Evolutionary conservation across 148 eudicot genomes (phyloP).

Genomic region (Spergularia marina): DNA sequence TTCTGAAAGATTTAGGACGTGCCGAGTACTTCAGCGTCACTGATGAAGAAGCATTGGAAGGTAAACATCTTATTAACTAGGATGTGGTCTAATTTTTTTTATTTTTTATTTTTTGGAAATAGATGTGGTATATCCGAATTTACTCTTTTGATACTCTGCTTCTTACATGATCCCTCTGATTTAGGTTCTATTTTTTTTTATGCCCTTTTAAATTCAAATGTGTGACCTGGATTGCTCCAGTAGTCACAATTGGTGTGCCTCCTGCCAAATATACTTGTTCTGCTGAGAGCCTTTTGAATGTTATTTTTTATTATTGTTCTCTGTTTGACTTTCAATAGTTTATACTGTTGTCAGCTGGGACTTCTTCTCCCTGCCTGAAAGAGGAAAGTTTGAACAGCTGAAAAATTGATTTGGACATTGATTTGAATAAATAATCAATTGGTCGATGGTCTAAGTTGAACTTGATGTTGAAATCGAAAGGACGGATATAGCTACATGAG

Average conservation of each 20-base stretch:
- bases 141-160: neutral
- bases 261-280: too few relatives aligned
- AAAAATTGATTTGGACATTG: neutral
- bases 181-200: neutral
- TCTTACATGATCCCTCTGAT: neutral
- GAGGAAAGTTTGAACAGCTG: neutral
- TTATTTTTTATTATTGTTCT: too few relatives aligned
- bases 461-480: neutral
- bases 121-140: neutral
- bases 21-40: constrained; percentile 90
- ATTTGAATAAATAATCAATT: neutral
- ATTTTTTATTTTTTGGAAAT: too few relatives aligned
- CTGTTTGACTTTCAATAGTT: neutral
- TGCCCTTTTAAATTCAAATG: neutral
- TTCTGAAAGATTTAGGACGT: constrained; percentile 84
- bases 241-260: too few relatives aligned
- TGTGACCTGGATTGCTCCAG: too few relatives aligned
- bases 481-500: neutral
- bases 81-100: neutral
- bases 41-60: constrained; percentile 92
- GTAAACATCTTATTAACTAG: constrained; percentile 30
- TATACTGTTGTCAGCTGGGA: neutral
- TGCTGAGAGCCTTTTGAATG: too few relatives aligned
- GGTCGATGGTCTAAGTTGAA: neutral
- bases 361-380: neutral